Evolutionary conservation across 2,329 filamentous ascomycete species (phyloP).

Genomic region (Thermomyces lanuginosus): DNA sequence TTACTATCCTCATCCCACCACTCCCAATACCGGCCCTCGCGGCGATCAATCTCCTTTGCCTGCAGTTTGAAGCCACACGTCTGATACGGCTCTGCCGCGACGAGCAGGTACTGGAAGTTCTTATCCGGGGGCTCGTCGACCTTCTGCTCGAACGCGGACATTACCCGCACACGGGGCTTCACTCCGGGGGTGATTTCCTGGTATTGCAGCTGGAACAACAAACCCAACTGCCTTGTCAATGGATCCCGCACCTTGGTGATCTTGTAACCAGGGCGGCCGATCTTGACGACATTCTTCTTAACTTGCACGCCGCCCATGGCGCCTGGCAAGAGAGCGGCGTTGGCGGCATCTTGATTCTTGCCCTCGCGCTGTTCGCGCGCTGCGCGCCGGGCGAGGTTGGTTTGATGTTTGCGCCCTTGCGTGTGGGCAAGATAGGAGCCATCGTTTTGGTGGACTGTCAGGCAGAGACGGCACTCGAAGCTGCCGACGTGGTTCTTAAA

Average conservation of each 20-base stretch:
- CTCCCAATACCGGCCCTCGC: slow-evolving; percentile 74
- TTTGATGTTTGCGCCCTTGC: slow-evolving; percentile 97
- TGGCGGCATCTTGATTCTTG: slow-evolving; percentile 44
- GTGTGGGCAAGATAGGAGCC: slow-evolving; percentile 97
- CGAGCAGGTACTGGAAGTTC: slow-evolving; percentile 82
- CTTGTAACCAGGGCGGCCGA: slow-evolving; percentile 89
- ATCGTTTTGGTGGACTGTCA: slow-evolving; percentile 98
- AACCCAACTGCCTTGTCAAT: slow-evolving; percentile 68
- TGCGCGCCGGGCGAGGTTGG: slow-evolving; percentile 85
- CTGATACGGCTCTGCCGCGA: slow-evolving; percentile 95
- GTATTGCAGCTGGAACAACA: slow-evolving; percentile 94
- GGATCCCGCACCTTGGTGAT: slow-evolving; percentile 92
- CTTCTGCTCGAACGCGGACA: slow-evolving; percentile 94
- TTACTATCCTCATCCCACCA: slow-evolving; percentile 94
- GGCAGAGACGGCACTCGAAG: slow-evolving; percentile 91
- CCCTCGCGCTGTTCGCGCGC: slow-evolving; percentile 92
- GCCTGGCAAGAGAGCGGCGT: slow-evolving; percentile 52
- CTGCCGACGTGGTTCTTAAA: slow-evolving; percentile 99
- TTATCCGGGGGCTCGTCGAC: slow-evolving; percentile 84
- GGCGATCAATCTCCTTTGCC: slow-evolving; percentile 76
- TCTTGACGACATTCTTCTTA: slow-evolving; percentile 80
- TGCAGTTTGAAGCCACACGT: slow-evolving; percentile 94
- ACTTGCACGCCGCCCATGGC: slow-evolving; percentile 63
- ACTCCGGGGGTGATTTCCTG: slow-evolving; percentile 69
- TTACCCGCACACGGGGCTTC: slow-evolving; percentile 76